phyloP scores from a whole-genome alignment of 2,329 filamentous ascomycete species.

The Colletotrichum sp. region DNA sequence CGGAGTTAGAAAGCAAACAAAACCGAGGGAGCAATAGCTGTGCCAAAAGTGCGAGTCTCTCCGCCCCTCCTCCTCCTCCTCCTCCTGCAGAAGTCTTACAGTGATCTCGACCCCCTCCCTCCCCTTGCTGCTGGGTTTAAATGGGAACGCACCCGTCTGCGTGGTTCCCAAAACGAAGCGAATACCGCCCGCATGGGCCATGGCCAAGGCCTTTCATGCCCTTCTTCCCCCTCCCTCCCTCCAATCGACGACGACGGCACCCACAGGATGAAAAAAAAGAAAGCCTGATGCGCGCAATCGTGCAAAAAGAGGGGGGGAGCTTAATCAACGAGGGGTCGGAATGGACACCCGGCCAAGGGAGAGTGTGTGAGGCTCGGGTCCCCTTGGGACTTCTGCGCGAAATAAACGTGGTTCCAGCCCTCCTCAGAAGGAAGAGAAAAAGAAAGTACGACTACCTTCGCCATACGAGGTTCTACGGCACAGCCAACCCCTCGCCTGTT shows the following conservation, averaged over 20 bases:
- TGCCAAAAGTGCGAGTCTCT: neutral
- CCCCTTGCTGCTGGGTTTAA: neutral
- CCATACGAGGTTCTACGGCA: neutral
- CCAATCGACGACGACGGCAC: neutral
- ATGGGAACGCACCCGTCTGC: neutral
- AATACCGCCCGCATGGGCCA: neutral
- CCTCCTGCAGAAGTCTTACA: neutral
- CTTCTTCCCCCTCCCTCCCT: neutral
- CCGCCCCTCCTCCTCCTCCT: neutral
- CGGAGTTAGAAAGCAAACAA: neutral
- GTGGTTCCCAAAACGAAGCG: neutral
- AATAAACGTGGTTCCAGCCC: neutral
- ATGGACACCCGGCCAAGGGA: neutral
- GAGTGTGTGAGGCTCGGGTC: neutral
- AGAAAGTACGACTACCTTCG: neutral
- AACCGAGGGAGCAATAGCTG: neutral
- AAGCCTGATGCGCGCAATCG: neutral
- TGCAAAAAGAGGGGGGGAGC: neutral
- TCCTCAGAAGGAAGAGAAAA: neutral
- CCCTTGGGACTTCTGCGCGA: neutral
- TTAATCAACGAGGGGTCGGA: neutral
- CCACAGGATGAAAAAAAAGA: neutral
- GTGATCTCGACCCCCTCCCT: neutral
- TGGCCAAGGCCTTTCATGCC: neutral
- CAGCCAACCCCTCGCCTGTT: neutral